Percentiles rank a stretch among this genome's conserved stretches.
These are phyloP conservation scores for Takashimella koratensis DNA, from an alignment of 1,284 basidiomycete genomes.

Conservation along the genomic window DNA sequence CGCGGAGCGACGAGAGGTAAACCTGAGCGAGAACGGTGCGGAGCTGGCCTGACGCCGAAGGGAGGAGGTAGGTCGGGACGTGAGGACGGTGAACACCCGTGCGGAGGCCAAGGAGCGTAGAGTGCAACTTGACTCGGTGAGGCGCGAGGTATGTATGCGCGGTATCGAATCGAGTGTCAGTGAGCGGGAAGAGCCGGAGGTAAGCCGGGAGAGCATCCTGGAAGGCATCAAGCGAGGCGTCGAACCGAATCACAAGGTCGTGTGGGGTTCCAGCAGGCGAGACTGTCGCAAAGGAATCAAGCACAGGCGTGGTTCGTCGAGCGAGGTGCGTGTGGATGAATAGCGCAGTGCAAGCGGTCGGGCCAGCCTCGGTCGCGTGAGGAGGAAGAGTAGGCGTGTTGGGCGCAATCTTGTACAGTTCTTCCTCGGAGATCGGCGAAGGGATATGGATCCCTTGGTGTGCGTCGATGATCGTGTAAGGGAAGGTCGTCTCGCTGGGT, in stretches of 20 bases:
- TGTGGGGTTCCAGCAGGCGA: slow-evolving; percentile 32
- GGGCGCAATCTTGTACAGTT: slow-evolving; percentile 33
- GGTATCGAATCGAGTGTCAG: slow-evolving; percentile 37
- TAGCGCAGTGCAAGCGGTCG: slow-evolving; percentile 37
- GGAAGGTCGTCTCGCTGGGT: slow-evolving; percentile 36
- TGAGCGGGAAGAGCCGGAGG: slow-evolving; percentile 38
- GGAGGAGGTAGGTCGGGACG: slow-evolving; percentile 32
- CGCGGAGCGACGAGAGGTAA: slow-evolving; percentile 32
- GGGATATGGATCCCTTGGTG: slow-evolving; percentile 41
- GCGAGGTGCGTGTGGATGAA: slow-evolving; percentile 43
- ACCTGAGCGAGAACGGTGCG: slow-evolving; percentile 33
- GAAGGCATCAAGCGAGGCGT: slow-evolving; percentile 37
- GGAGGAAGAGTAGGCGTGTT: slow-evolving; percentile 29
- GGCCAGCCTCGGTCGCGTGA: slow-evolving; percentile 31
- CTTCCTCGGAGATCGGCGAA: slow-evolving; percentile 39
- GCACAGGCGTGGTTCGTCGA: slow-evolving; percentile 34
- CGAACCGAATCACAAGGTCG: slow-evolving; percentile 37
- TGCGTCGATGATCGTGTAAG: slow-evolving; percentile 42
- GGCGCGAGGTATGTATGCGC: slow-evolving; percentile 34
- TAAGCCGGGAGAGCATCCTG: slow-evolving; percentile 42
- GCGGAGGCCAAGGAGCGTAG: slow-evolving; percentile 34
- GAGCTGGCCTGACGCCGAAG: slow-evolving; percentile 21
- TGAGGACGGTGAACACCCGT: slow-evolving; percentile 38
- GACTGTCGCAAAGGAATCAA: slow-evolving; percentile 40
- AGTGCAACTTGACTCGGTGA: slow-evolving; percentile 39